A percentile compares a stretch with the other conserved stretches of the same genome.
Conservation (phyloP, 75 land plant species). For the Azolla pinnata region DNA sequence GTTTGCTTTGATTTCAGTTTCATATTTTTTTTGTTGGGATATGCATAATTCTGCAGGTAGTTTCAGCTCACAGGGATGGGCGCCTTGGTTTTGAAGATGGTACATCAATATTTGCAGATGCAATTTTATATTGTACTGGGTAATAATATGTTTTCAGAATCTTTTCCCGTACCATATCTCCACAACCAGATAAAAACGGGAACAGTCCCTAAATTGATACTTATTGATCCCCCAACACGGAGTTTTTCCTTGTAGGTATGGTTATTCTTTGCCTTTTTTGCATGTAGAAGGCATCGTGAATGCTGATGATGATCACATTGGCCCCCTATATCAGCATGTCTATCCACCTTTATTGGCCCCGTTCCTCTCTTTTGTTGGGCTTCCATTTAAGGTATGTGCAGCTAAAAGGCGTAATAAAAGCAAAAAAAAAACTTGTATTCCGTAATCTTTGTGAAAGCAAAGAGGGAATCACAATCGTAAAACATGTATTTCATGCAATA, state of each 20-base stretch:
- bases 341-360: constrained; percentile 88
- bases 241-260: constrained; percentile 64
- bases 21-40: too few species aligned
- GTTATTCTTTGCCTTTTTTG: constrained; percentile 72
- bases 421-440: too few species aligned
- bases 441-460: too few species aligned
- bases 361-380: constrained; percentile 80
- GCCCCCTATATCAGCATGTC: constrained; percentile 82
- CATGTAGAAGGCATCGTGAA: constrained; percentile 54
- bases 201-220: not conserved
- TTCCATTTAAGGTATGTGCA: constrained; percentile 80
- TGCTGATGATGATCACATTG: constrained; percentile 73
- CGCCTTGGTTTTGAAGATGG: constrained; percentile 63
- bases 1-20: too few species aligned
- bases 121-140: constrained; percentile 92
- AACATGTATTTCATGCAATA: too few species aligned
- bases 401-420: too few species aligned
- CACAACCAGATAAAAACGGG: not conserved
- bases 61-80: constrained; percentile 58
- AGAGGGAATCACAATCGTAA: too few species aligned
- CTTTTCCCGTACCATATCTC: not conserved
- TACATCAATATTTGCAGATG: constrained; percentile 37
- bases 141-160: constrained; percentile 17
- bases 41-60: constrained; percentile 61
- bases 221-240: too few species aligned